Conservation (phyloP, 2,329 filamentous ascomycete genomes). For the Talaromyces funiculosus region DNA sequence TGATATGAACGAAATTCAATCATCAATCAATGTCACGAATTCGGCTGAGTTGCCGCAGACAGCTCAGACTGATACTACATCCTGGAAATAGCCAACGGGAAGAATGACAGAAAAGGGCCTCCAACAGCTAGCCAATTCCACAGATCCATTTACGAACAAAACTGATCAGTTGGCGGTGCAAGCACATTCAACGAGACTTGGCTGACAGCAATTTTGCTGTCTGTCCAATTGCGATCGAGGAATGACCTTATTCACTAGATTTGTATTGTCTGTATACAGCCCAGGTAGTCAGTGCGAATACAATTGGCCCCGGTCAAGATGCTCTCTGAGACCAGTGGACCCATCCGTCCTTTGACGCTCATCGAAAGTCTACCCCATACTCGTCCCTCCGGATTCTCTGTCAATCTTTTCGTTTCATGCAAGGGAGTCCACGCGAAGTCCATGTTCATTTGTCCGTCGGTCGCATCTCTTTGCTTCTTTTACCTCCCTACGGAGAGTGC, state of each 20-base stretch:
- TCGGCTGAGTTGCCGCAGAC: not conserved
- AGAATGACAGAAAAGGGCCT: not conserved
- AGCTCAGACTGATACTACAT: not conserved
- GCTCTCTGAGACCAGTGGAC: not conserved
- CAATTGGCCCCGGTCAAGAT: not conserved
- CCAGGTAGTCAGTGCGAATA: not conserved
- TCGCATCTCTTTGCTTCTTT: slow-evolving; percentile 1
- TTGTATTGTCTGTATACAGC: not conserved
- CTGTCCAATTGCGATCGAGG: not conserved
- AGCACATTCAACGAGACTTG: not conserved
- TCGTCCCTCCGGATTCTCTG: slow-evolving; percentile 5
- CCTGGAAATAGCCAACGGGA: not conserved
- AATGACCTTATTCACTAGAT: not conserved
- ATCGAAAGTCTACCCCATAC: slow-evolving; percentile 7
- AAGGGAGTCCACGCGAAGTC: slow-evolving; percentile 12
- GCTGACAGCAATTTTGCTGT: not conserved
- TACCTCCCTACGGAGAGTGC: not conserved
- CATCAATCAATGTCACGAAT: not conserved
- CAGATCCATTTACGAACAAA: not conserved
- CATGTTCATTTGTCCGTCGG: slow-evolving; percentile 5
- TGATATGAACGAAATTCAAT: not conserved
- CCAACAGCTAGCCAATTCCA: not conserved
- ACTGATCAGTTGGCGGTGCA: not conserved
- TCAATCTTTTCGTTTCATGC: slow-evolving; percentile 9
- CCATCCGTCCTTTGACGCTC: not conserved